Conservation (phyloP, 352 stramenopile species). For the Ophiocytium majus region DNA sequence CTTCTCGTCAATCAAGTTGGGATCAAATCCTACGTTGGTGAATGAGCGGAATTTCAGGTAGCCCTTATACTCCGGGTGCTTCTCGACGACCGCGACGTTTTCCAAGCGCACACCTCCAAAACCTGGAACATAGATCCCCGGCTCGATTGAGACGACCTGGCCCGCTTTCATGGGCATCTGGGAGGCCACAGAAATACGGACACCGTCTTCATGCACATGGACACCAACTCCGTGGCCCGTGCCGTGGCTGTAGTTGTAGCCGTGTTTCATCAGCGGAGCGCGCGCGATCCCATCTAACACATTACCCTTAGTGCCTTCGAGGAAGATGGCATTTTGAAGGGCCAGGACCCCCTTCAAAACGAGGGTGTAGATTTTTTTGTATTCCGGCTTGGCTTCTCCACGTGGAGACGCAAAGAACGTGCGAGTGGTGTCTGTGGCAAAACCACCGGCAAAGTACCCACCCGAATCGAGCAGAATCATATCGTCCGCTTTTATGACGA, state of each 20-base stretch:
- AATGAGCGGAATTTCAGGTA: not conserved
- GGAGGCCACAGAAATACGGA: not conserved
- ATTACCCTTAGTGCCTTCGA: not conserved
- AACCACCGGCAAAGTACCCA: slow-evolving; percentile 1
- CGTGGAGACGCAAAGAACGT: not conserved
- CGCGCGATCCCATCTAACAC: not conserved
- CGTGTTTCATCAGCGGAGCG: not conserved
- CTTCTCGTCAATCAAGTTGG: not conserved
- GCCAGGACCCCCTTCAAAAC: not conserved
- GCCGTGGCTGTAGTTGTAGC: not conserved
- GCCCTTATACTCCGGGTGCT: not conserved
- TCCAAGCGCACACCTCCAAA: not conserved
- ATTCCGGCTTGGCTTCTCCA: not conserved
- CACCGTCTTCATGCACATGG: not conserved
- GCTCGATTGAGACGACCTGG: slow-evolving; percentile 4
- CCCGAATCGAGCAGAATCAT: slow-evolving; percentile 14
- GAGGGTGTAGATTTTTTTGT: slow-evolving; percentile 1
- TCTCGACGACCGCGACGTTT: slow-evolving; percentile 2
- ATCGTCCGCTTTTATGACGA: not conserved
- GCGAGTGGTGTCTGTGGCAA: not conserved
- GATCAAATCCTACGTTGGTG: not conserved
- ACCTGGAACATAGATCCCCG: not conserved
- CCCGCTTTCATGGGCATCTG: not conserved
- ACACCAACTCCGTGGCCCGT: not conserved
- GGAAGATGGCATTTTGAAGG: slow-evolving; percentile 9